Evolutionary conservation across 108 stramenopile species (phyloP), one percentile per base, ranked within the genome.

Genomic region (Nitzschia palea): DNA sequence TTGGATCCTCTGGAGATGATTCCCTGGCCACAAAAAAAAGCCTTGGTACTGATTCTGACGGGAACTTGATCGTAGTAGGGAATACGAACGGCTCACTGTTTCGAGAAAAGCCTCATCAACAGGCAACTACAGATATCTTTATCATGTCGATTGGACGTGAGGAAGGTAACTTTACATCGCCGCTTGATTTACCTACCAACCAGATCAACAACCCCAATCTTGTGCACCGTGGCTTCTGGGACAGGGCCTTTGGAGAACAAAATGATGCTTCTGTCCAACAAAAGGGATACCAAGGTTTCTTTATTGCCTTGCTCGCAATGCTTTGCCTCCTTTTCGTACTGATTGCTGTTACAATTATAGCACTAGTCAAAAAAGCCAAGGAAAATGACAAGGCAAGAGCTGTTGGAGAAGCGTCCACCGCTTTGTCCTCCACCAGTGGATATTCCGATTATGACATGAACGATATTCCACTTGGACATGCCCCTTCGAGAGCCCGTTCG

Each of bases 51-150:
- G 80, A 84, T 52, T 55, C 65, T 12, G 28, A 68, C 33, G 83
- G 83, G 37, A 81, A 84, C 44, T 64, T 79, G 18, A 72, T 84
- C 9, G 40, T 84, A 50, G 47, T 77, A 3, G 83, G 80, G 23
- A 75, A 76, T 52, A 84, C 83, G 22, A 62, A 70, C 23, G 83
- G 83, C 42, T 70, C 77, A 25, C 23, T 84, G 55, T 77, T 76
- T 62, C 73, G 80, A 20, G 40, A 70, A 50, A 74, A 78, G 23
- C 50, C 54, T 52, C 35, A 51, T 0, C 65, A 52, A 28, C 71
- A 71, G 35, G 62, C 37, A 48, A 74, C 74, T 23, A 66, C 74
- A 33, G 80, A 84, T 55, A 48, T 81, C 18, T 81, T 84, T 66
- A 55, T 80, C 26, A 79, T 84, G 77, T 81, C 80, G 15, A 44